Evolutionary conservation across 139 green algal species (phyloP).

Genomic region (Desmodesmus armatus): DNA sequence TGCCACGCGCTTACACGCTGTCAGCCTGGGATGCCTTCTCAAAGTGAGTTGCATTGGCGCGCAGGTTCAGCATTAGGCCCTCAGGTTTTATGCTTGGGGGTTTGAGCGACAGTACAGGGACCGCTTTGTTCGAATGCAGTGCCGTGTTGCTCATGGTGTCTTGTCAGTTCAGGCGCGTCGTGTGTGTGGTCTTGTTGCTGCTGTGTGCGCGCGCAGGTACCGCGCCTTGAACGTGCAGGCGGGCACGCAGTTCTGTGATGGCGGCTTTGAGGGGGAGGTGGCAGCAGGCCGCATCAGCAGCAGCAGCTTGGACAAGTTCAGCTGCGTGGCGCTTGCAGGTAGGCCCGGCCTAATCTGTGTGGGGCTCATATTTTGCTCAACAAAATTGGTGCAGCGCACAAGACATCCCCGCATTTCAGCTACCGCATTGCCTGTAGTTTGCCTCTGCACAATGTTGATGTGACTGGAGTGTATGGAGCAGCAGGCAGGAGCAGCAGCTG

Average conservation of each 20-base stretch:
- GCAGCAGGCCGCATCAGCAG: conserved; percentile 69
- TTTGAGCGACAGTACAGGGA: too few relatives aligned
- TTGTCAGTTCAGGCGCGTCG: neutral
- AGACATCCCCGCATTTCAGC: too few relatives aligned
- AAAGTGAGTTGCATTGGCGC: conserved; percentile 52
- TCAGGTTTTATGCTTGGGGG: too few relatives aligned
- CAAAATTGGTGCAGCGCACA: conserved; percentile 18
- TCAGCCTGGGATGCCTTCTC: conserved; percentile 84
- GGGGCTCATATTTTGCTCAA: neutral
- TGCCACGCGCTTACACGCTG: conserved; percentile 93
- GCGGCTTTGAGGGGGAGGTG: conserved; percentile 89
- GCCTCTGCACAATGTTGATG: neutral
- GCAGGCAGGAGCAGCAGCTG: too few relatives aligned
- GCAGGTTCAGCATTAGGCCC: neutral
- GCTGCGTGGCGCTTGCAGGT: conserved; percentile 88
- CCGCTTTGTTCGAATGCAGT: too few relatives aligned
- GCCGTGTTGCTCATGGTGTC: neutral
- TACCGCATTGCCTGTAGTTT: neutral
- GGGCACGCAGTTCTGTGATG: conserved; percentile 94
- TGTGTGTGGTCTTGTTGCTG: neutral
- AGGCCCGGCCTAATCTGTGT: neutral
- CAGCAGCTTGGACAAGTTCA: conserved; percentile 79
- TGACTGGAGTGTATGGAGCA: too few relatives aligned
- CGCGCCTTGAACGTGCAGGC: conserved; percentile 94
- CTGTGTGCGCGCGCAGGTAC: conserved; percentile 62